phyloP scores from a whole-genome alignment of 2,329 filamentous ascomycete genomes.

The Hirsutella thompsonii region DNA sequence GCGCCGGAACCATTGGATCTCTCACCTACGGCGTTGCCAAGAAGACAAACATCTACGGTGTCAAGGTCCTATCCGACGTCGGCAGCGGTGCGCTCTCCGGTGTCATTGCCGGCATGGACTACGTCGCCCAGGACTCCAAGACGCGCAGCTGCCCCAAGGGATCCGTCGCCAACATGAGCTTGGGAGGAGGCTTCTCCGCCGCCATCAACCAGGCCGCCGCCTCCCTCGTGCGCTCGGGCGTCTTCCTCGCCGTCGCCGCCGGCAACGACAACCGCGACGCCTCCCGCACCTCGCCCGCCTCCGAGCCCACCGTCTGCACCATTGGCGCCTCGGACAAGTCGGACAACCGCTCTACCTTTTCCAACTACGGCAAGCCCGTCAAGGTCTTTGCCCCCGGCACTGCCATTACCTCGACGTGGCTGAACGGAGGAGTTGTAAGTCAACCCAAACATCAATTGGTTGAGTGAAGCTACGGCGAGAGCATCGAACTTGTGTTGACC shows the following conservation, averaged over 20 bases:
- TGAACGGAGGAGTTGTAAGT: slow-evolving; percentile 2
- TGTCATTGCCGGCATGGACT: slow-evolving; percentile 2
- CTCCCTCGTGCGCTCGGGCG: slow-evolving; percentile 18
- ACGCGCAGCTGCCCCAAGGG: slow-evolving; percentile 7
- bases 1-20: slow-evolving; percentile 11
- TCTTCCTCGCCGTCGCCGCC: slow-evolving; percentile 27
- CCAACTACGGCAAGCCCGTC: slow-evolving; percentile 27
- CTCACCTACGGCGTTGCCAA: slow-evolving; percentile 9
- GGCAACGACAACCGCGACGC: slow-evolving; percentile 28
- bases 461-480: neutral
- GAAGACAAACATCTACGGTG: slow-evolving; percentile 1
- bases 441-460: neutral
- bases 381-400: slow-evolving; percentile 27
- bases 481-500: neutral
- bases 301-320: slow-evolving; percentile 27
- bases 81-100: neutral
- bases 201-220: slow-evolving; percentile 24
- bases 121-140: slow-evolving; percentile 10
- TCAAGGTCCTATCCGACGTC: neutral
- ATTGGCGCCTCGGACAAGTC: slow-evolving; percentile 26
- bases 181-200: slow-evolving; percentile 19
- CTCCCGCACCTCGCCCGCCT: slow-evolving; percentile 26
- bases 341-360: slow-evolving; percentile 25
- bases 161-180: slow-evolving; percentile 28
- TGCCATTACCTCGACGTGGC: slow-evolving; percentile 20